Percentiles rank a stretch among this genome's conserved stretches.
Evolutionary conservation across 2,329 filamentous ascomycete genomes (phyloP).

Genomic region (Phialophora tarda): DNA sequence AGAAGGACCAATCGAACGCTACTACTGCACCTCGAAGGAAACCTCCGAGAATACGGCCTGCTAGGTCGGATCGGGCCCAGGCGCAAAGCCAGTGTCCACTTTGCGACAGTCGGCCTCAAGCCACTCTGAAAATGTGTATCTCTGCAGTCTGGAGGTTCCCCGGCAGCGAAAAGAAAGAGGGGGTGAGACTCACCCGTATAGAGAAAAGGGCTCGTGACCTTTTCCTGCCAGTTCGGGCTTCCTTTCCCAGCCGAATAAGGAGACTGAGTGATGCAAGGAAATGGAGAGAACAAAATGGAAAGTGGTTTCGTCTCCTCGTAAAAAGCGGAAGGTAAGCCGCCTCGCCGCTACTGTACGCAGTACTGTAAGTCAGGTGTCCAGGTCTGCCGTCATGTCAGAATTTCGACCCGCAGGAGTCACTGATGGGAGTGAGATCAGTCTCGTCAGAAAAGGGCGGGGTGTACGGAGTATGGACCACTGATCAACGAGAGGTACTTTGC

Average conservation of each 20-base stretch:
- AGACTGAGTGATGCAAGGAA: neutral
- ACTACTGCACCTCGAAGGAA: slow-evolving; percentile 14
- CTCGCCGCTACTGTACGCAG: neutral
- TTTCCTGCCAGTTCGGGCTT: neutral
- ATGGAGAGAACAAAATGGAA: neutral
- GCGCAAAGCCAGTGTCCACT: slow-evolving; percentile 6
- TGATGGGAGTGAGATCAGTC: neutral
- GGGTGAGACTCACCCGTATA: neutral
- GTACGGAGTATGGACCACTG: neutral
- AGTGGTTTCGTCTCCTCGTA: neutral
- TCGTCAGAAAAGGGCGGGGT: neutral
- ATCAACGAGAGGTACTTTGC: neutral
- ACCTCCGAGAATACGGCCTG: slow-evolving; percentile 2
- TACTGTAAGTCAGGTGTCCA: neutral
- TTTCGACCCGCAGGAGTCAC: too few relatives aligned
- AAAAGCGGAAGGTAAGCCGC: neutral
- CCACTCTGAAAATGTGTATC: slow-evolving; percentile 9
- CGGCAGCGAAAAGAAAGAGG: neutral
- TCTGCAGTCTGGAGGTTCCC: neutral
- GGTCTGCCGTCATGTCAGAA: neutral
- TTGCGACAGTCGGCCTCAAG: slow-evolving; percentile 13
- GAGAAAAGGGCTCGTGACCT: neutral
- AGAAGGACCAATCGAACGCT: neutral
- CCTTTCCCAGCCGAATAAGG: neutral
- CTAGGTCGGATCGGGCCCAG: slow-evolving; percentile 7